Evolutionary conservation across 2,329 filamentous ascomycete species (phyloP).

Genomic region (Calonectria pseudoturangicola): DNA sequence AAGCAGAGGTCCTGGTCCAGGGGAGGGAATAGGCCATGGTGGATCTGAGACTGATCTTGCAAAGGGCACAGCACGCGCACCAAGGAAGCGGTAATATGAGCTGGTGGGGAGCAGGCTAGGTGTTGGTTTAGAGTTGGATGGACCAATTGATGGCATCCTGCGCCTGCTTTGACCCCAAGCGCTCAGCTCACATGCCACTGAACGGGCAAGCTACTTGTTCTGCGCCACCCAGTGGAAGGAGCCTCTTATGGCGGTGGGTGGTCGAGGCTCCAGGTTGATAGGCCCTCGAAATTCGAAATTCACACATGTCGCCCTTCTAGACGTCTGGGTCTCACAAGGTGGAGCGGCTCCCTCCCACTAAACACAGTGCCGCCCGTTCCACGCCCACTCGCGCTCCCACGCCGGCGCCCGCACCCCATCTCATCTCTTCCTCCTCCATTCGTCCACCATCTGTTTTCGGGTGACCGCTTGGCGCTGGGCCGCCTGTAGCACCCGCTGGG

Average conservation of each 20-base stretch:
- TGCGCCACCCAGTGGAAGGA: conserved; percentile 30
- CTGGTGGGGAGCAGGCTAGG: conserved; percentile 12
- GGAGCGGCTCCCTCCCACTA: conserved; percentile 32
- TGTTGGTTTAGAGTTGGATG: conserved; percentile 24
- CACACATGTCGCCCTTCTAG: conserved; percentile 8
- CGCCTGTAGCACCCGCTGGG: conserved; percentile 19
- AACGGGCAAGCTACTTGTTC: conserved; percentile 31
- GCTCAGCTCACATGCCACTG: conserved; percentile 35
- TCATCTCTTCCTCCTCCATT: conserved; percentile 27
- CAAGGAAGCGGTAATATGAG: conserved; percentile 16
- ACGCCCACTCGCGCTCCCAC: conserved; percentile 19
- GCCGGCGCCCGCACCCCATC: conserved; percentile 46
- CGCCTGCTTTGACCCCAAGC: neutral
- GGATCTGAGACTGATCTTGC: conserved; percentile 32
- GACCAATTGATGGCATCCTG: conserved; percentile 6
- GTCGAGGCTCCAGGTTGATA: neutral
- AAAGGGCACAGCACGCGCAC: neutral
- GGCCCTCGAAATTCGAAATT: neutral
- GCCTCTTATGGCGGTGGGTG: conserved; percentile 23
- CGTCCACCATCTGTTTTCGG: conserved; percentile 40
- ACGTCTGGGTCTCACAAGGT: neutral
- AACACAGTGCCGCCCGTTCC: neutral
- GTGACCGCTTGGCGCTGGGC: conserved; percentile 44
- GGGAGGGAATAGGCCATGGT: conserved; percentile 20
- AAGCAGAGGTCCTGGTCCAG: conserved; percentile 27